These are phyloP conservation scores for Sugiyamaella xylanicola DNA, from an alignment of 1,139 yeast species.

Conservation along the genomic window DNA sequence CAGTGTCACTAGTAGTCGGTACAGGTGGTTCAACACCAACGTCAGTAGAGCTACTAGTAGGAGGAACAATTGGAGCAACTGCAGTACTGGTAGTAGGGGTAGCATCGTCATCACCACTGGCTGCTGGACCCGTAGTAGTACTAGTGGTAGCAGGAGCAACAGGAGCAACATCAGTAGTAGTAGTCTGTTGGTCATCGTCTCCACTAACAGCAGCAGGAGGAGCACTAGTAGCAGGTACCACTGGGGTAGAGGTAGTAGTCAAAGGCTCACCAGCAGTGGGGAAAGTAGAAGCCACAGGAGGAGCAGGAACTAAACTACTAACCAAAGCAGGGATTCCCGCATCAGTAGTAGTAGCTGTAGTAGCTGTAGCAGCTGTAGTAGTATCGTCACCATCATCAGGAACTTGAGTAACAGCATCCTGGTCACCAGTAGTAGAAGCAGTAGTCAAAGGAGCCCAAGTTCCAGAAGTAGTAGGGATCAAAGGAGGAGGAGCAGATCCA, in stretches of 20 bases:
- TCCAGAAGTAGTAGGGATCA: conserved; percentile 10
- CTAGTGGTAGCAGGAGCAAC: conserved; percentile 6
- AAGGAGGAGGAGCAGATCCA: conserved; percentile 5
- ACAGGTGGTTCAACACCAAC: conserved; percentile 6
- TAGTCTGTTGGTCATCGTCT: conserved; percentile 12
- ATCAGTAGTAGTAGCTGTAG: conserved; percentile 20
- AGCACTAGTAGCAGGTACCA: conserved; percentile 10
- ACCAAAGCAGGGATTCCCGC: conserved; percentile 21
- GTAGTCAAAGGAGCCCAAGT: conserved; percentile 10
- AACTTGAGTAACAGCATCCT: background rate
- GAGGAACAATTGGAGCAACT: conserved; percentile 11
- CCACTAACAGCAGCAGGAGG: conserved; percentile 8
- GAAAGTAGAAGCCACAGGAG: conserved; percentile 12
- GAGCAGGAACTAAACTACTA: conserved; percentile 19
- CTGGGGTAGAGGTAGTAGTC: conserved; percentile 14
- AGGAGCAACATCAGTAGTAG: conserved; percentile 18
- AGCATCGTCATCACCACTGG: conserved; percentile 4
- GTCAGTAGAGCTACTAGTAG: conserved; percentile 8
- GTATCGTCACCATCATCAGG: background rate
- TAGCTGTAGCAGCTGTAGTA: conserved; percentile 15
- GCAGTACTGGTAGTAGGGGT: background rate
- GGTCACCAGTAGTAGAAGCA: background rate
- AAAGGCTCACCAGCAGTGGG: conserved; percentile 17
- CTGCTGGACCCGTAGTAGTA: background rate
- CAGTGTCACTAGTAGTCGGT: conserved; percentile 5